Conservation (phyloP, 768 basidiomycete genomes). For the Russula foetens region DNA sequence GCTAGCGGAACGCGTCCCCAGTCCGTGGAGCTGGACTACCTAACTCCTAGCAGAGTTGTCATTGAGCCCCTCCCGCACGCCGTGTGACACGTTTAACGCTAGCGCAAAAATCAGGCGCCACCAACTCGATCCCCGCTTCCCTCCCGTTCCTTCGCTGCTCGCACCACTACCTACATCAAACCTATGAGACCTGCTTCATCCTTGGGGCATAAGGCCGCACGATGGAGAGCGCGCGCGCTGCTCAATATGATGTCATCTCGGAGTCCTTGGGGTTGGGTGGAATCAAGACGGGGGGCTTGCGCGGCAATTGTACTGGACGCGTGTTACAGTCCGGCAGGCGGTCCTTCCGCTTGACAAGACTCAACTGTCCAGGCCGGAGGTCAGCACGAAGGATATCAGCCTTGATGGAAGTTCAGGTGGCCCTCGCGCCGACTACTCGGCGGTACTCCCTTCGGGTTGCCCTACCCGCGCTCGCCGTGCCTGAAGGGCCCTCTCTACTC, state of each 20-base stretch:
- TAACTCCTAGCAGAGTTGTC: too few relatives aligned
- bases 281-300: too few relatives aligned
- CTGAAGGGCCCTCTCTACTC: conserved; percentile 84
- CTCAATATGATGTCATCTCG: conserved; percentile 35
- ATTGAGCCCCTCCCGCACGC: conserved; percentile 33
- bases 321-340: too few relatives aligned
- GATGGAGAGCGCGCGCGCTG: conserved; percentile 12
- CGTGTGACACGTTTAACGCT: conserved; percentile 43
- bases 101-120: conserved; percentile 55
- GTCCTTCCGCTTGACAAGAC: too few relatives aligned
- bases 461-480: conserved; percentile 69
- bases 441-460: conserved; percentile 81
- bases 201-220: conserved; percentile 20
- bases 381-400: conserved; percentile 27
- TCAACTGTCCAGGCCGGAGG: conserved; percentile 66
- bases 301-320: too few relatives aligned
- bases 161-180: conserved; percentile 62
- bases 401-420: conserved; percentile 18
- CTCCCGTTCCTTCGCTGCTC: conserved; percentile 61
- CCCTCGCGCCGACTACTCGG: conserved; percentile 58
- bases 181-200: conserved; percentile 72
- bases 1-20: too few relatives aligned
- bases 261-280: too few relatives aligned
- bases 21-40: too few relatives aligned
- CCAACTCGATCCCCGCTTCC: conserved; percentile 36